Evolutionary conservation across 768 basidiomycete genomes (phyloP), one percentile per base, ranked within the genome.

Genomic region (Panellus pusillus): DNA sequence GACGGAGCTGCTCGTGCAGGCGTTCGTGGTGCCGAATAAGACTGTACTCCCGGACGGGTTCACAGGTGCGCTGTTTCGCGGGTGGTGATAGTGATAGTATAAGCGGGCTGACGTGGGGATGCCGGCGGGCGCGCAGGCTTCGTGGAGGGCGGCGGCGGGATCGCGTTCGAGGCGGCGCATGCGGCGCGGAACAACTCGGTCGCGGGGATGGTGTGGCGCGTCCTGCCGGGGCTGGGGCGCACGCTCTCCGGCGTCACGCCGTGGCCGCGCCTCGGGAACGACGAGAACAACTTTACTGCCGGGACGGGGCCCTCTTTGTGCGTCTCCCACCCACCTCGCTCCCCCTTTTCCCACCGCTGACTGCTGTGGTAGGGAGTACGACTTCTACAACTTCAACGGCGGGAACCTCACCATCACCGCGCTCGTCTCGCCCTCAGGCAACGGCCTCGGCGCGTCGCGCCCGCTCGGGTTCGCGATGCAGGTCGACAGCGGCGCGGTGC

Each of bases 141-240:
- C 58, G 78, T 89, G 20, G 84, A 88, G 58, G 81, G 78, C 18
- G 75, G 80, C 40, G 84, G 85, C 12, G 80, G 76, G 17, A 72
- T 89, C 37, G 81, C 82, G 1, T 84, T 87, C 27, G 85, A 89
- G 61, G 86, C 85, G 35, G 81, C 75, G 2, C 86, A 88, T 64
- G 72, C 78, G 0, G 68, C 76, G 2, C 72, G 78, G 6, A 80
- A 76, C 59, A 73, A 63, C 9, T 57, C 79, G 6, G 80, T 81
- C 6, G 67, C 73, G 37, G 79, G 78, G 6, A 74, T 84, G 44
- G 66, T 75, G 6, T 88, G 85, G 82, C 76, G 73, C 8, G 78
- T 82, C 45, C 66, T 89, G 4, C 81, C 81, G 2, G 80, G 80
- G 1, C 79, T 84, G 47, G 86, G 86, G 6, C 71, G 78, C 11